Evolutionary conservation across 1,284 basidiomycete species (phyloP), one percentile per base, ranked within the genome.

Genomic region (Ceratorhiza oryzae-sativae): DNA sequence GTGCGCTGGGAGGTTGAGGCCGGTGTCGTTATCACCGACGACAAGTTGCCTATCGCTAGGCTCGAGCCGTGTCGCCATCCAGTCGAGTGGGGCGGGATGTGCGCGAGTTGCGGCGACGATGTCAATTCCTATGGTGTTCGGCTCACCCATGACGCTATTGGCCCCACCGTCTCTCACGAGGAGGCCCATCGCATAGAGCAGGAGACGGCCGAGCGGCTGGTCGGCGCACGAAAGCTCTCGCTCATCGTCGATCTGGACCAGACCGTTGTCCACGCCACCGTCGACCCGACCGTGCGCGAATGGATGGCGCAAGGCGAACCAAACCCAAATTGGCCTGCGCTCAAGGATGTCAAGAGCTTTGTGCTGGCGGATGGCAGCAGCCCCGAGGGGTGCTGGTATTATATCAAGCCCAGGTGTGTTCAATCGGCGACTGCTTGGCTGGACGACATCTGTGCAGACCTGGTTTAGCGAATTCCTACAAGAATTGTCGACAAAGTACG

Each of bases 161-260:
- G 91, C 0, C 91, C 91, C 0, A 90, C 89, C 45, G 90, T 92
- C 63, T 91, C 90, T 1, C 81, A 91, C 71, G 88, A 95, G 80
- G 95, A 97, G 82, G 96, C 96, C 0, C 88, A 92, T 77, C 88
- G 93, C 25, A 90, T 98, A 75, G 95, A 97, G 78, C 86, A 86
- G 36, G 90, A 95, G 77, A 91, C 90, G 4, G 91, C 93, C 1
- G 82, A 90, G 2, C 88, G 90, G 73, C 88, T 99, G 32, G 85
- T 95, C 76, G 85, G 86, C 61, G 83, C 88, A 15, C 87, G 90
- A 72, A 95, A 91, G 78, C 88, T 99, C 25, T 94, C 94, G 12
- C 88, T 99, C 74, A 98, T 99, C 77, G 97, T 99, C 77, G 97
- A 99, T 83, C 87, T 99, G 48, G 97, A 99, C 82, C 97, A 99